phyloP scores from a whole-genome alignment of 75 land plant species.

The Sequoia sempervirens region DNA sequence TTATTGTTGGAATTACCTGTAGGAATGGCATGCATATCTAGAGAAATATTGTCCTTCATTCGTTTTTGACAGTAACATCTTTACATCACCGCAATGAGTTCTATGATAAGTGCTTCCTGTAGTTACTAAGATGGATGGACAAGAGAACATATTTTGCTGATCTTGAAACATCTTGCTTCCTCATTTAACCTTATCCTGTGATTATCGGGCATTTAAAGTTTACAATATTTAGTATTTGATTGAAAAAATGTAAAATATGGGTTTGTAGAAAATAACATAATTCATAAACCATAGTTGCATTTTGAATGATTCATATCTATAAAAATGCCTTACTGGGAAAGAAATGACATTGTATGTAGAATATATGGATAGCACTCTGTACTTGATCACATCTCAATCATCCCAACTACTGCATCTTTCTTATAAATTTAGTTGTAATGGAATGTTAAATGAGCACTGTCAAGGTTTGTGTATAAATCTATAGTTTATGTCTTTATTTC shows the following conservation, averaged over 20 bases:
- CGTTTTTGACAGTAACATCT: background rate
- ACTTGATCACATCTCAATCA: background rate
- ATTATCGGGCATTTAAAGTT: background rate
- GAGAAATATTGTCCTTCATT: background rate
- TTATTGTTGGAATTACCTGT: background rate
- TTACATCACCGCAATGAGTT: background rate
- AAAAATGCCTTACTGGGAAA: background rate
- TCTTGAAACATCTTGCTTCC: background rate
- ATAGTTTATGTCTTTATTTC: no score
- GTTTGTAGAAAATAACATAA: background rate
- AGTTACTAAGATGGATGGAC: background rate
- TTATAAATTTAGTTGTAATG: background rate
- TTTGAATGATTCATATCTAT: background rate
- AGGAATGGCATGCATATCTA: background rate
- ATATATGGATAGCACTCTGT: background rate
- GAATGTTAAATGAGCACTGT: background rate
- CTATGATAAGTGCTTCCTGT: background rate
- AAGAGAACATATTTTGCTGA: background rate
- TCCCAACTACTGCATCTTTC: background rate
- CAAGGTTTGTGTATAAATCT: background rate
- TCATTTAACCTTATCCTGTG: background rate
- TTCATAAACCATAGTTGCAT: background rate
- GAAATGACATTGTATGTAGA: background rate
- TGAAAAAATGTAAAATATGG: background rate
- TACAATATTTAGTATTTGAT: background rate